Conservation (phyloP, 2,329 filamentous ascomycete genomes). For the Aureobasidium namibiae region DNA sequence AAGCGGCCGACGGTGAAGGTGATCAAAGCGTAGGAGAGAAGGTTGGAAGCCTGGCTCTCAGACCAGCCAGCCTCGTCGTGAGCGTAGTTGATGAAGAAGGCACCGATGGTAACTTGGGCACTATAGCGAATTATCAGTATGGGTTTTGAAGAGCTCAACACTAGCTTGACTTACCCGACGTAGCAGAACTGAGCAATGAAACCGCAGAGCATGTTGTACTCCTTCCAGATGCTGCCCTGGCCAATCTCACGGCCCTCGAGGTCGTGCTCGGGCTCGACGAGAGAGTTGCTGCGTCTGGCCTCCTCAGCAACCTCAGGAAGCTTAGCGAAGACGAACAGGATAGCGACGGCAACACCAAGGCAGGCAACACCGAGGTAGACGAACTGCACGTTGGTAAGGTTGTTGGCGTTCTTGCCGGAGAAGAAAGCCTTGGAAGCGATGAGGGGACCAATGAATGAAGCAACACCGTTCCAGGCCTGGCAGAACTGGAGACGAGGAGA, state of each 20-base stretch:
- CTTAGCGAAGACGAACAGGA: constrained; percentile 31
- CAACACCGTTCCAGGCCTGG: constrained; percentile 31
- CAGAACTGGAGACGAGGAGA: constrained; percentile 33
- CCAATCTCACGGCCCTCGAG: constrained; percentile 24
- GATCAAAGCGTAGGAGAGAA: constrained; percentile 32
- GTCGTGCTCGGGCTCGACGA: constrained; percentile 24
- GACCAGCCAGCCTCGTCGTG: constrained; percentile 26
- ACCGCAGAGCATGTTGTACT: constrained; percentile 33
- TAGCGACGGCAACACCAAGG: constrained; percentile 26
- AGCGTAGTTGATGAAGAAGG: constrained; percentile 35
- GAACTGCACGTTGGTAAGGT: constrained; percentile 30
- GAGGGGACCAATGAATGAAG: constrained; percentile 32
- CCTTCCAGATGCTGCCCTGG: constrained; percentile 29
- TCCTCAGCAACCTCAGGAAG: constrained; percentile 28
- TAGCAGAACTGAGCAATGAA: constrained; percentile 31
- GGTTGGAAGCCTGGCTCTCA: constrained; percentile 25
- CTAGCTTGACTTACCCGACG: too few relatives aligned
- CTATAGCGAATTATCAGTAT: too few relatives aligned
- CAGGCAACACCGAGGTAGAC: constrained; percentile 33
- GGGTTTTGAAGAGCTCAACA: too few relatives aligned
- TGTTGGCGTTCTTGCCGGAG: constrained; percentile 24
- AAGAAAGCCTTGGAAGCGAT: constrained; percentile 34
- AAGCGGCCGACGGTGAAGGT: constrained; percentile 33
- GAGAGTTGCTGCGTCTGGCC: constrained; percentile 21
- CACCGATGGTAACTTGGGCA: constrained; percentile 29